Evolutionary conservation across 306 rosid genomes (phyloP).

Genomic region (Lathyrus sativus): DNA sequence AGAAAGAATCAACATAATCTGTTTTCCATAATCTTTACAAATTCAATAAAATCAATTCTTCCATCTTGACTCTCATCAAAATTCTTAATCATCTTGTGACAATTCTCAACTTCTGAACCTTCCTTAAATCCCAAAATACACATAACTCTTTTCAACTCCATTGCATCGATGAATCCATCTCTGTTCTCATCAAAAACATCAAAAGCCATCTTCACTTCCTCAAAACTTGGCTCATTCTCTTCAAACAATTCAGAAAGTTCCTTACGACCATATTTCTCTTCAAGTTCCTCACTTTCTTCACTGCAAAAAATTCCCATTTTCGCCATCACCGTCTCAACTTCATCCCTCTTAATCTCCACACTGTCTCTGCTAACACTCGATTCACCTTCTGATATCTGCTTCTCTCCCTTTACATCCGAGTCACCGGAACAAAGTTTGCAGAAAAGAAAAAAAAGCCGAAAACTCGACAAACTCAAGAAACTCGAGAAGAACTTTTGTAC

Average conservation of each 20-base stretch:
- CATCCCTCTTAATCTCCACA: slow-evolving; percentile 51
- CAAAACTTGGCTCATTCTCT: slow-evolving; percentile 80
- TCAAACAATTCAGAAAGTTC: slow-evolving; percentile 66
- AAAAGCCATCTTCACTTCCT: slow-evolving; percentile 84
- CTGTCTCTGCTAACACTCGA: slow-evolving; percentile 37
- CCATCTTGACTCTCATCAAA: slow-evolving; percentile 70
- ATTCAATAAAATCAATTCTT: slow-evolving; percentile 72
- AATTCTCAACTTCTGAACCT: slow-evolving; percentile 49
- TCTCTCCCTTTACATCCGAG: slow-evolving; percentile 34
- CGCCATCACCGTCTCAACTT: slow-evolving; percentile 59
- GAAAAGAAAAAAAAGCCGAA: slow-evolving; percentile 37
- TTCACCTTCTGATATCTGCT: slow-evolving; percentile 21
- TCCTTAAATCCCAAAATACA: slow-evolving; percentile 58
- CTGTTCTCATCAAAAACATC: slow-evolving; percentile 78
- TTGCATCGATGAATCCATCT: slow-evolving; percentile 78
- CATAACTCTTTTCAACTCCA: slow-evolving; percentile 71
- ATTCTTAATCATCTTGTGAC: slow-evolving; percentile 67
- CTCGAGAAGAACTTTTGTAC: slow-evolving; percentile 11
- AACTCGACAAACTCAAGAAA: not conserved
- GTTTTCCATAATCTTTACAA: slow-evolving; percentile 73
- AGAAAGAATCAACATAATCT: slow-evolving; percentile 50
- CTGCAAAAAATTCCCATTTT: slow-evolving; percentile 57
- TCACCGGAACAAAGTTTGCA: slow-evolving; percentile 18
- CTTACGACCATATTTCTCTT: slow-evolving; percentile 38
- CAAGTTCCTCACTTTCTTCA: slow-evolving; percentile 53